Evolutionary conservation across 2,329 filamentous ascomycete genomes (phyloP).

Genomic region (Onygenales sp.): DNA sequence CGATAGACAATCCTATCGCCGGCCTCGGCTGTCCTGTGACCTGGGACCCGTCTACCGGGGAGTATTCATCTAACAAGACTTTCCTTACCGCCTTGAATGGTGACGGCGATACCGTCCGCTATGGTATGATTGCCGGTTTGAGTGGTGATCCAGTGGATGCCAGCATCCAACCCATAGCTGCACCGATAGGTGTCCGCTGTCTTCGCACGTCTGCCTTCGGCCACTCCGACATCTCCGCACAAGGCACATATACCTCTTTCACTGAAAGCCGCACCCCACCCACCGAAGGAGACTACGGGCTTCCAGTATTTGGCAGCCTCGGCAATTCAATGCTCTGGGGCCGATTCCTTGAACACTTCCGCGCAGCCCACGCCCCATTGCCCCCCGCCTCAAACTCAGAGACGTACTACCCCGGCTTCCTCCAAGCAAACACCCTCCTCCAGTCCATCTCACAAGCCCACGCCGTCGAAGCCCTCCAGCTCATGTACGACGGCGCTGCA

Average conservation of each 20-base stretch:
- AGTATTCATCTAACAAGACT: neutral
- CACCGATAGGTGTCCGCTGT: conserved; percentile 2
- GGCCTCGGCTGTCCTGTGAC: neutral
- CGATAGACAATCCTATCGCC: neutral
- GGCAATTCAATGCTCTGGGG: neutral
- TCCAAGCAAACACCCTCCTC: neutral
- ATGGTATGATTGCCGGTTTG: neutral
- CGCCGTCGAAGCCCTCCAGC: neutral
- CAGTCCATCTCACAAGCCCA: neutral
- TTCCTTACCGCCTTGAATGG: neutral
- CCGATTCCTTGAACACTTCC: neutral
- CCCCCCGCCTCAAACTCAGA: neutral
- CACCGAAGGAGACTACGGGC: neutral
- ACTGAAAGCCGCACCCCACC: neutral
- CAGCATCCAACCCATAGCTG: neutral
- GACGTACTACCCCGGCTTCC: neutral
- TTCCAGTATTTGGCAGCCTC: neutral
- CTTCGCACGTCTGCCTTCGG: neutral
- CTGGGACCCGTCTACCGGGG: neutral
- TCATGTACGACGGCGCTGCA: neutral
- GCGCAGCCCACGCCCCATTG: neutral
- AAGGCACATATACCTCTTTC: conserved; percentile 1
- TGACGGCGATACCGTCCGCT: neutral
- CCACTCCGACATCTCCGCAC: neutral
- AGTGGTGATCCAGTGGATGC: neutral